phyloP scores from a whole-genome alignment of 306 rosid genomes.

The Vigna radiata region DNA sequence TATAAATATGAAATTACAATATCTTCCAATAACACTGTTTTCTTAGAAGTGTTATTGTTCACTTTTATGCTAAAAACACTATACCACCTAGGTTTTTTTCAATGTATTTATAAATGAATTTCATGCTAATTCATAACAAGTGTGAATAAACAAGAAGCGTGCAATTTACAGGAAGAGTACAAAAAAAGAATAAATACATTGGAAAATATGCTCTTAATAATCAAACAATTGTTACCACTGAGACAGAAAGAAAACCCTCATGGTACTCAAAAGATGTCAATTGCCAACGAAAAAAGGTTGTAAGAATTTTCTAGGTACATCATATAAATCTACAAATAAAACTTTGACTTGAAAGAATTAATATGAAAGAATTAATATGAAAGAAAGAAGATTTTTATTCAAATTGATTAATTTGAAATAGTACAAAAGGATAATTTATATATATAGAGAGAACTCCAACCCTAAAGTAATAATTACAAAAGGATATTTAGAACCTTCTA shows the following conservation, averaged over 20 bases:
- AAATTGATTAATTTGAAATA: too few species aligned
- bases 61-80: background rate
- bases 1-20: slow-evolving; percentile 10
- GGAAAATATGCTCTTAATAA: slow-evolving; percentile 17
- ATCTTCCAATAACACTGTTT: slow-evolving; percentile 4
- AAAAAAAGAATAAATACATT: slow-evolving; percentile 6
- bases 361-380: too few species aligned
- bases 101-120: slow-evolving; percentile 32
- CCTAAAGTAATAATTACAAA: too few species aligned
- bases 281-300: slow-evolving; percentile 33
- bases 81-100: slow-evolving; percentile 10
- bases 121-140: slow-evolving; percentile 24
- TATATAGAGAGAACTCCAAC: too few species aligned
- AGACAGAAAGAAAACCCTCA: slow-evolving; percentile 14
- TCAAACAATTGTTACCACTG: slow-evolving; percentile 16
- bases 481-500: too few species aligned
- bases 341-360: too few species aligned
- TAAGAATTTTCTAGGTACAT: slow-evolving; percentile 27
- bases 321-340: slow-evolving; percentile 1
- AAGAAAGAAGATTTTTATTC: too few species aligned
- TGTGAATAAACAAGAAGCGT: slow-evolving; percentile 22
- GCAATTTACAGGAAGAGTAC: slow-evolving; percentile 7
- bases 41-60: background rate
- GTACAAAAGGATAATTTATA: too few species aligned
- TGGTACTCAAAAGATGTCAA: slow-evolving; percentile 13